A percentile compares a stretch with the other conserved stretches of the same genome.
Conservation (phyloP, 805 yeast genomes). For the Zygosaccharomyces bisporus region DNA sequence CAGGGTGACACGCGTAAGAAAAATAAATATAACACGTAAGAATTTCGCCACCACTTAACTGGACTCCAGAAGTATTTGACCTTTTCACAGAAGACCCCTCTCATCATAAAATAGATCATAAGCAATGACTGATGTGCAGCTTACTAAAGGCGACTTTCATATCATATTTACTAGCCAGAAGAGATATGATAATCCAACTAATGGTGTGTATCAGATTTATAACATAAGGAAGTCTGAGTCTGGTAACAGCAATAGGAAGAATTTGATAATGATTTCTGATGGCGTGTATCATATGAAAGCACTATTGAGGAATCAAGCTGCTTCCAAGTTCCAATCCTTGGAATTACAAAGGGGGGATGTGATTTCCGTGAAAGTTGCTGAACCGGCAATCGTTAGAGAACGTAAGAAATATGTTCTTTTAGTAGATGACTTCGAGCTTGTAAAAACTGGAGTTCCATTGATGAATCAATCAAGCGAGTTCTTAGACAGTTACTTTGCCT, state of each 20-base stretch:
- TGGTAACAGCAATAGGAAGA: conserved; percentile 28
- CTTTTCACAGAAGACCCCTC: not conserved
- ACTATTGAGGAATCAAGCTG: conserved; percentile 48
- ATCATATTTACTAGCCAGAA: conserved; percentile 30
- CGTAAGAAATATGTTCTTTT: conserved; percentile 48
- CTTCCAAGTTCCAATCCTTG: conserved; percentile 42
- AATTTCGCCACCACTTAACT: conserved; percentile 10
- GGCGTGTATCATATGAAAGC: conserved; percentile 50
- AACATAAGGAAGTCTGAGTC: conserved; percentile 34
- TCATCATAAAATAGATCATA: not conserved
- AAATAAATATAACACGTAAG: conserved; percentile 4
- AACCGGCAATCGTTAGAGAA: conserved; percentile 35
- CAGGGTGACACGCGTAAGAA: conserved; percentile 12
- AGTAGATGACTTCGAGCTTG: conserved; percentile 45
- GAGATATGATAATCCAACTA: conserved; percentile 31
- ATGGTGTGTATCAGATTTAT: conserved; percentile 33
- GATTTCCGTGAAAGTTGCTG: conserved; percentile 31
- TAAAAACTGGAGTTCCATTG: conserved; percentile 39
- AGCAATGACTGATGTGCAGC: conserved; percentile 20
- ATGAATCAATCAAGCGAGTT: conserved; percentile 39
- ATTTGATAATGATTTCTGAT: conserved; percentile 46
- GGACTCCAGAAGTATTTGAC: not conserved
- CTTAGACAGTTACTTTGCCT: conserved; percentile 55
- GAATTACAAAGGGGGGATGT: conserved; percentile 45
- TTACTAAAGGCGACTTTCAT: conserved; percentile 30